A percentile compares a stretch with the other conserved stretches of the same genome.
phyloP scores from a whole-genome alignment of 2,329 filamentous ascomycete genomes.

The Phyllosticta citribraziliensis region DNA sequence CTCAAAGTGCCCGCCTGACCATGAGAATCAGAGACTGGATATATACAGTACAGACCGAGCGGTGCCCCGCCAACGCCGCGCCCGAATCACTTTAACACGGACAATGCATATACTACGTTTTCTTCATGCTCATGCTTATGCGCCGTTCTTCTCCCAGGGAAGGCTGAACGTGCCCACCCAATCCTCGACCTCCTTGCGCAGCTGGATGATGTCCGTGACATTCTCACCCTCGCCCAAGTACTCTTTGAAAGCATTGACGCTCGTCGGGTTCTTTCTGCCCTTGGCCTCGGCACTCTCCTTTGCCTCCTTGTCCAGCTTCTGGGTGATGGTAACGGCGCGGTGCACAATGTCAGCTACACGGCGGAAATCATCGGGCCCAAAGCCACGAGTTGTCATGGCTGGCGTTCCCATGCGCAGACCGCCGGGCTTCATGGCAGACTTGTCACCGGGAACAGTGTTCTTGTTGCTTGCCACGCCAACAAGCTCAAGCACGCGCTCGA shows the following conservation, averaged over 20 bases:
- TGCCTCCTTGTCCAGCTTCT: constrained; percentile 30
- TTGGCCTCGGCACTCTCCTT: constrained; percentile 28
- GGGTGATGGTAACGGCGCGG: constrained; percentile 32
- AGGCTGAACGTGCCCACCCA: constrained; percentile 34
- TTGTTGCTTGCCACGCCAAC: constrained; percentile 99
- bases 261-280: constrained; percentile 29
- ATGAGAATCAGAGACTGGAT: neutral
- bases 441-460: constrained; percentile 96
- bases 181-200: constrained; percentile 31
- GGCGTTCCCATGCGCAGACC: constrained; percentile 95
- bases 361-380: constrained; percentile 86
- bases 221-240: constrained; percentile 32
- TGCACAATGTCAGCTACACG: constrained; percentile 40
- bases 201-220: constrained; percentile 30
- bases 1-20: neutral
- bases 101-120: neutral
- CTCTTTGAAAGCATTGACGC: constrained; percentile 31
- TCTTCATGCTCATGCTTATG: neutral
- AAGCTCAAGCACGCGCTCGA: constrained; percentile 92
- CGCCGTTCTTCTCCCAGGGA: constrained; percentile 23
- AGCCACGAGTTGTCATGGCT: constrained; percentile 94
- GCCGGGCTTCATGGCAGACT: constrained; percentile 86
- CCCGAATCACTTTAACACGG: neutral
- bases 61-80: neutral
- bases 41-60: neutral